phyloP scores from a whole-genome alignment of 2,329 filamentous ascomycete species.

The Thielaviopsis populi region DNA sequence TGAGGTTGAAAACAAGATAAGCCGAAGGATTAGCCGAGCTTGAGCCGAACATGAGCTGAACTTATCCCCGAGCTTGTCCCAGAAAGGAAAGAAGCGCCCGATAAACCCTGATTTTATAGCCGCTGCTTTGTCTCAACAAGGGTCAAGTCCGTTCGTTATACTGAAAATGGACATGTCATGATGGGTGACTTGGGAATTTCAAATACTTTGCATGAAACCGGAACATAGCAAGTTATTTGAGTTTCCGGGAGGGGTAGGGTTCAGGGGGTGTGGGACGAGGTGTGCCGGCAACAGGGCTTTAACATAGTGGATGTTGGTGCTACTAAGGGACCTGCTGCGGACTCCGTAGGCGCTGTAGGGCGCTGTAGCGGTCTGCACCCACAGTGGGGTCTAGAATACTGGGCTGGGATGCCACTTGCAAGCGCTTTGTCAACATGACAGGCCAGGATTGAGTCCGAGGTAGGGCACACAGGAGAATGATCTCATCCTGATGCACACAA shows the following conservation, averaged over 20 bases:
- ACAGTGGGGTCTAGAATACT: too few species aligned
- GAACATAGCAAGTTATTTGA: background rate
- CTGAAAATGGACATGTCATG: background rate
- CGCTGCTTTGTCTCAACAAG: background rate
- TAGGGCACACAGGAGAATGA: too few species aligned
- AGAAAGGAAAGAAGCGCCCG: background rate
- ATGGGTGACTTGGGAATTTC: background rate
- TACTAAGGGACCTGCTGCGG: background rate
- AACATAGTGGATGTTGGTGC: background rate
- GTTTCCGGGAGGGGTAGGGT: background rate
- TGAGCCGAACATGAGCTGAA: background rate
- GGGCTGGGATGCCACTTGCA: too few species aligned
- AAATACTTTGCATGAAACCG: conserved; percentile 11
- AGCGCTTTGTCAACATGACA: too few species aligned
- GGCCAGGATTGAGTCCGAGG: too few species aligned
- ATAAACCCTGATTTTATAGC: background rate
- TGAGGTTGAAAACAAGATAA: background rate
- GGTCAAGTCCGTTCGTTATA: background rate
- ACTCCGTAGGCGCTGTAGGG: too few species aligned
- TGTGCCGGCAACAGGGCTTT: background rate
- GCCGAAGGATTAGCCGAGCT: background rate
- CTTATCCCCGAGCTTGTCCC: background rate
- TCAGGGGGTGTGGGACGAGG: background rate
- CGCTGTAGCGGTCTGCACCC: too few species aligned
- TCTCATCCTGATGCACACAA: too few species aligned